These are phyloP conservation scores for Fusarium guadeloupense DNA, from an alignment of 2,329 filamentous ascomycete genomes.

Conservation along the genomic window DNA sequence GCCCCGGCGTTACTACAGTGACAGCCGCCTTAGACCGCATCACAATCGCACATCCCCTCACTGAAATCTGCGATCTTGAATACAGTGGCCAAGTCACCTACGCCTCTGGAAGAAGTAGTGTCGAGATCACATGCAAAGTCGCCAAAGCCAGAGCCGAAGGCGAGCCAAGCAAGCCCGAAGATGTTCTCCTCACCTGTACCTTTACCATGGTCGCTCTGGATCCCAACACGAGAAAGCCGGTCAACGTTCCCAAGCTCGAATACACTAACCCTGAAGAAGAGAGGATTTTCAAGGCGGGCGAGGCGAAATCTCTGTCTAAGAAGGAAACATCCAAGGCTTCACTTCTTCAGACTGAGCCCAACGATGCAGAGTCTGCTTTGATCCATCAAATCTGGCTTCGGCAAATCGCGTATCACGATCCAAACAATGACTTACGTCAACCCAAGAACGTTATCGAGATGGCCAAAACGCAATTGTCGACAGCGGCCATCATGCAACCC, in stretches of 20 bases:
- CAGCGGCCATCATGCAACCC: conserved; percentile 45
- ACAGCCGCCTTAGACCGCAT: conserved; percentile 61
- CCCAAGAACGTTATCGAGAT: conserved; percentile 42
- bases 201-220: conserved; percentile 47
- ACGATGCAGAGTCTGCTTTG: conserved; percentile 43
- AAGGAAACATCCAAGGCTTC: conserved; percentile 39
- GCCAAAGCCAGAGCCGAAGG: conserved; percentile 71
- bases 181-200: conserved; percentile 55
- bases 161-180: conserved; percentile 57
- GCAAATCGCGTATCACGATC: conserved; percentile 44
- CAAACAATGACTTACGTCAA: conserved; percentile 40
- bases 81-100: conserved; percentile 71
- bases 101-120: conserved; percentile 75
- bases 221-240: conserved; percentile 42
- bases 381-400: conserved; percentile 46
- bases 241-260: conserved; percentile 38
- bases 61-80: conserved; percentile 81
- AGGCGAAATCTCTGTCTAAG: conserved; percentile 41
- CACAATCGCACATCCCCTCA: conserved; percentile 73
- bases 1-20: conserved; percentile 63
- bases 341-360: conserved; percentile 41
- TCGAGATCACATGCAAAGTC: conserved; percentile 79
- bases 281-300: conserved; percentile 41
- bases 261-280: conserved; percentile 43
- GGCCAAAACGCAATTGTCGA: conserved; percentile 42